Evolutionary conservation across 2,329 filamentous ascomycete genomes (phyloP).

Genomic region (Botrytis elliptica): DNA sequence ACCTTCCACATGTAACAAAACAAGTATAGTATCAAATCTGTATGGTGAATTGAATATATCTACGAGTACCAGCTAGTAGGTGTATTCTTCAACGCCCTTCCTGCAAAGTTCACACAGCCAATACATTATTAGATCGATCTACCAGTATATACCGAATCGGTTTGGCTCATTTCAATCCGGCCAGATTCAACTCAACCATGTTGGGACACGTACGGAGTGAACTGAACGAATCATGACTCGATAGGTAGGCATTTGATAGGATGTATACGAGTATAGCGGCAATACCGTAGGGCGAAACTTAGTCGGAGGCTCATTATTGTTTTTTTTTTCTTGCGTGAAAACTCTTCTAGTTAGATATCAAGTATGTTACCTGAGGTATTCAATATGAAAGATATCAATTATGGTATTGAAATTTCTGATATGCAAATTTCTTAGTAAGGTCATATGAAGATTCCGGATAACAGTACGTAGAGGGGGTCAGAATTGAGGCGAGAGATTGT

Average conservation of each 20-base stretch:
- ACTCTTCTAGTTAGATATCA: background rate
- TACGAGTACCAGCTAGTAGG: background rate
- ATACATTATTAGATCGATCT: background rate
- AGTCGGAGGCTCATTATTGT: background rate
- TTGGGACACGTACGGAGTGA: background rate
- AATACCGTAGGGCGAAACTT: background rate
- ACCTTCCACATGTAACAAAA: background rate
- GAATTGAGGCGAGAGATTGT: background rate
- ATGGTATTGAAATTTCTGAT: too few relatives aligned
- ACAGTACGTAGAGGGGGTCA: background rate
- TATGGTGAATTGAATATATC: background rate
- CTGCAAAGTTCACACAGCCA: background rate
- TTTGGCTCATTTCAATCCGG: background rate
- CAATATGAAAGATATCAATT: background rate
- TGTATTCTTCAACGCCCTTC: background rate
- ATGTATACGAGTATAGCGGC: background rate
- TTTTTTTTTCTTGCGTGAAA: background rate
- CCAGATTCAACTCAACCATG: background rate
- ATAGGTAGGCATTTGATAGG: background rate
- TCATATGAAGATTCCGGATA: background rate
- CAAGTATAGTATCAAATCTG: background rate
- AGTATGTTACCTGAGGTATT: background rate
- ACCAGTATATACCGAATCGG: background rate
- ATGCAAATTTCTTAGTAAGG: background rate
- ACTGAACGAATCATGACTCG: background rate